Evolutionary conservation across 179 eudicot genomes (phyloP), one percentile per base, ranked within the genome.

Genomic region (Beta macrorhiza): DNA sequence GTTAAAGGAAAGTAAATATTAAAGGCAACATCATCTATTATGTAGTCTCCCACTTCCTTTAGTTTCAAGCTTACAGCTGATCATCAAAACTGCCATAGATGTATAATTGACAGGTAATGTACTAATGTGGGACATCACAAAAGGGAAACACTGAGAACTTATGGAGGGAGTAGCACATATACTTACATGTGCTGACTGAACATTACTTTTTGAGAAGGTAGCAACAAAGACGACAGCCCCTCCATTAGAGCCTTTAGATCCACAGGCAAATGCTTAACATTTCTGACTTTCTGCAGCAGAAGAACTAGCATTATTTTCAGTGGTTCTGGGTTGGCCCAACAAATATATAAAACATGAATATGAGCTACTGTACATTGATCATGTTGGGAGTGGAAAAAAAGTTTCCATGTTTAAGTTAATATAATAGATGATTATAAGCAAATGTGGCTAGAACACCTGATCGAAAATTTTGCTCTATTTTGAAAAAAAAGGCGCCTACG

Each of bases 171-270:
- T 42, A 58, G 70, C 17, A 45, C 19, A 4, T 37, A 68, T 25
- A 76, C 97, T 80, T 88, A 95, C 99, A 90, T 90, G 83, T 92
- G 94, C 74, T 80, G 90, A 86, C 96, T 95, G 85, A 93, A 95
- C 88, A 86, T 85, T 55, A 86, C 89, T 87, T 91, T 88, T 82
- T 95, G 99, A 79, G 98, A 92, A 86, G 99, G 93, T 58, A 95
- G 73, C 84, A 91, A 79, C 90, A 94, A 88, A 78, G 98, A 89
- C 58, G 99, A 89, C 78, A 95, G 94, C 81, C 97, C 98, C 67
- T 87, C 92, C 89, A 61, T 86, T 78, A 95, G 62, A 86, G 91
- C 94, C 76, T 91, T 89, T 63, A 91, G 87, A 88, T 95, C 97
- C 82, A 95, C 90, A 62, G 98, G 99, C 84, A 93, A 86, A 72